These are phyloP conservation scores for Salix dunnii DNA, from an alignment of 345 rosid species.

Conservation along the genomic window DNA sequence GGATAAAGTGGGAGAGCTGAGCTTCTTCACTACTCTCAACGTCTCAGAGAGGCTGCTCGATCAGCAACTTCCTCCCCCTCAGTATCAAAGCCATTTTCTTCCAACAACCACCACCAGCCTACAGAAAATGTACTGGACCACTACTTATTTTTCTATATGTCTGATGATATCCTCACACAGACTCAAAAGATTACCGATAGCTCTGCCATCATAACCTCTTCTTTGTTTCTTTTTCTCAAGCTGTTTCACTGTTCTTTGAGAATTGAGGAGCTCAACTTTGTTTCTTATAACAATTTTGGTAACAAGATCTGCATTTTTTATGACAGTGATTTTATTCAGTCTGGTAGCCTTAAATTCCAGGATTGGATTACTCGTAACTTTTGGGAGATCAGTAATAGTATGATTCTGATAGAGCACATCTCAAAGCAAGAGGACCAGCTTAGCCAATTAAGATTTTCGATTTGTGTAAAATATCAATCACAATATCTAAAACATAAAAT, in stretches of 20 bases:
- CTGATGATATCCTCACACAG: not conserved
- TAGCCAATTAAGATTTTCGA: not conserved
- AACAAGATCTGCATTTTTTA: not conserved
- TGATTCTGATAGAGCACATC: not conserved
- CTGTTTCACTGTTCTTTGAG: not conserved
- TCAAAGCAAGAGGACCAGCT: not conserved
- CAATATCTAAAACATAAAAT: not conserved
- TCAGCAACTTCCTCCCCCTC: constrained; percentile 11
- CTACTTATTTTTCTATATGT: no score
- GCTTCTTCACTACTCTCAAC: constrained; percentile 43
- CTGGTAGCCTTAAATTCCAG: not conserved
- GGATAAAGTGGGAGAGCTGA: constrained; percentile 42
- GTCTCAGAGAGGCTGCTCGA: constrained; percentile 35
- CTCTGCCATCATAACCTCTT: not conserved
- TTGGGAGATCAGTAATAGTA: no score
- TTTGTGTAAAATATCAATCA: not conserved
- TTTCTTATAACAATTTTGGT: not conserved
- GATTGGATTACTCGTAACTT: not conserved
- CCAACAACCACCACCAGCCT: constrained; percentile 12
- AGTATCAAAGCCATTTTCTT: constrained; percentile 21
- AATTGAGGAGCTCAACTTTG: not conserved
- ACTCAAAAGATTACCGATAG: not conserved
- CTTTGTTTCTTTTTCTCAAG: not conserved
- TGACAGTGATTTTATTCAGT: not conserved
- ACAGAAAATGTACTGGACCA: constrained; percentile 16